Percentiles rank a stretch among this genome's conserved stretches.
Evolutionary conservation across 2,329 filamentous ascomycete species (phyloP).

Genomic region (Fusarium sp.): DNA sequence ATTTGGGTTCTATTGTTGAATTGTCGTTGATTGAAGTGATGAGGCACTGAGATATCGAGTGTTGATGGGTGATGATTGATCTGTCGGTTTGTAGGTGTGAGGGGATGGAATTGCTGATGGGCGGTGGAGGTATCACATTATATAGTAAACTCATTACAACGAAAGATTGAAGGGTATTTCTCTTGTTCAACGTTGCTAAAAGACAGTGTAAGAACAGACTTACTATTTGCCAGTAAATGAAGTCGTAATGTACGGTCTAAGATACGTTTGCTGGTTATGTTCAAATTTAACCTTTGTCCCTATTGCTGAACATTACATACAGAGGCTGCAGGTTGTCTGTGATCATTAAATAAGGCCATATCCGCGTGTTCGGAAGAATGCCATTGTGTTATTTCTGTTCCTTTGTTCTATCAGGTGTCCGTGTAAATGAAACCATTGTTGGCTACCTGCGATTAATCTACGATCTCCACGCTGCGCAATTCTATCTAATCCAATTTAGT

Average conservation of each 20-base stretch:
- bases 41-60: no score
- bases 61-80: no score
- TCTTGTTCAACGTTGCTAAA: accelerated
- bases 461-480: no score
- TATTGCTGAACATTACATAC: accelerated
- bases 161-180: accelerated
- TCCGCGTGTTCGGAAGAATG: accelerated
- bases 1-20: not conserved
- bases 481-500: no score
- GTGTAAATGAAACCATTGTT: no score
- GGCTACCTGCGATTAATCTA: no score
- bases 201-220: accelerated
- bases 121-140: not conserved
- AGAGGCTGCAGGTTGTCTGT: accelerated
- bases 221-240: not conserved
- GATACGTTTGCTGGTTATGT: not conserved
- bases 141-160: not conserved
- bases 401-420: not conserved
- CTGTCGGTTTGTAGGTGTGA: not conserved
- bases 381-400: accelerated
- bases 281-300: not conserved
- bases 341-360: accelerated
- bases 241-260: no score
- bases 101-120: not conserved
- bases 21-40: not conserved